These are phyloP conservation scores for Auriscalpium microsporum DNA, from an alignment of 768 basidiomycete species.

Conservation along the genomic window DNA sequence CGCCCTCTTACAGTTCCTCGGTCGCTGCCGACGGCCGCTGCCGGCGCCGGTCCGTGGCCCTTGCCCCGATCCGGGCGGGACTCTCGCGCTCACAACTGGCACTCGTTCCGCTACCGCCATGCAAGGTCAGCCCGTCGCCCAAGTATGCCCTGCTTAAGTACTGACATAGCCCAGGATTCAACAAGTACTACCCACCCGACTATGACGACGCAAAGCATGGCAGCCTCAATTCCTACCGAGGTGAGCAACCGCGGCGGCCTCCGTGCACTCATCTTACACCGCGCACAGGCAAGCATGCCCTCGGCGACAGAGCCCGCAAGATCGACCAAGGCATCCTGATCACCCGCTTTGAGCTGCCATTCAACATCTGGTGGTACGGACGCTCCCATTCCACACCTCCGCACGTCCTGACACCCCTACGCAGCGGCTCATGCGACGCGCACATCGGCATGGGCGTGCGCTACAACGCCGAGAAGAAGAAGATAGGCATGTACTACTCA, in stretches of 20 bases:
- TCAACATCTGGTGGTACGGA: slow-evolving; percentile 91
- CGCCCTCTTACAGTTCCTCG: neutral
- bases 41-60: neutral
- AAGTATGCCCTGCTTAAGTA: neutral
- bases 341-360: slow-evolving; percentile 90
- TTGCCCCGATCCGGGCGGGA: too few species aligned
- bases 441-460: slow-evolving; percentile 99
- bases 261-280: neutral
- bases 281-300: slow-evolving; percentile 77
- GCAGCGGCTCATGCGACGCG: slow-evolving; percentile 85
- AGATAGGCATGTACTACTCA: slow-evolving; percentile 89
- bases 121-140: slow-evolving; percentile 29
- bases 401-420: neutral
- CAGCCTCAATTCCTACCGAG: slow-evolving; percentile 66
- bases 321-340: slow-evolving; percentile 95
- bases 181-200: slow-evolving; percentile 75
- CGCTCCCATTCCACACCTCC: neutral
- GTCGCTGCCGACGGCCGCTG: neutral
- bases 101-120: slow-evolving; percentile 18
- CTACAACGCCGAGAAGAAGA: slow-evolving; percentile 99
- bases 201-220: slow-evolving; percentile 64
- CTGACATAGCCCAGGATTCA: slow-evolving; percentile 41
- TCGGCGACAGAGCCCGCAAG: slow-evolving; percentile 90
- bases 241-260: slow-evolving; percentile 17
- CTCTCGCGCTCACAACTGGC: neutral